These are phyloP conservation scores for Mucor saturninus DNA, from an alignment of 371 early-diverging fungal species.

Conservation along the genomic window DNA sequence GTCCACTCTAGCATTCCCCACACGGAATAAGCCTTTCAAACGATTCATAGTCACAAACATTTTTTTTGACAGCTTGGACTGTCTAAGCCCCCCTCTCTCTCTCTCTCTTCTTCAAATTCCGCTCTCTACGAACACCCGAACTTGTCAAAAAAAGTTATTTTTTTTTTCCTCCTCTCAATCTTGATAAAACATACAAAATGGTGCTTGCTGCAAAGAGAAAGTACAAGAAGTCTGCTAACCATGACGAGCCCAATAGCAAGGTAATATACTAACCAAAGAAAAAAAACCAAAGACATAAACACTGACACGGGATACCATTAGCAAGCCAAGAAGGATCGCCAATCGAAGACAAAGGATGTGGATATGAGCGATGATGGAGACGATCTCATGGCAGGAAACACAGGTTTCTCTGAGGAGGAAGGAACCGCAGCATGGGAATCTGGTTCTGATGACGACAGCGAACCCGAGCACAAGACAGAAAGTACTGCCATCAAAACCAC, in stretches of 20 bases:
- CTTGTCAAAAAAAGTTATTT: constrained; percentile 7
- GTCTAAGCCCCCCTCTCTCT: constrained; percentile 17
- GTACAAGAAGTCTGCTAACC: constrained; percentile 15
- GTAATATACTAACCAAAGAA: constrained; percentile 2
- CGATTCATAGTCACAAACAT: constrained; percentile 10
- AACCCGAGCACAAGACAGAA: constrained; percentile 51
- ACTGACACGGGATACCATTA: not conserved
- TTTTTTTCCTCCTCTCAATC: constrained; percentile 2
- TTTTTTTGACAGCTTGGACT: constrained; percentile 15
- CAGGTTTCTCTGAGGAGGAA: constrained; percentile 43
- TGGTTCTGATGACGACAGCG: constrained; percentile 50
- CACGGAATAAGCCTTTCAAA: constrained; percentile 15
- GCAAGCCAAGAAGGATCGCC: constrained; percentile 28
- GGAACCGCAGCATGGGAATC: constrained; percentile 45
- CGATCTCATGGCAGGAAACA: constrained; percentile 25
- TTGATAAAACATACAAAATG: constrained; percentile 11
- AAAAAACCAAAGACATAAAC: too few relatives aligned
- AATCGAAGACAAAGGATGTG: constrained; percentile 4
- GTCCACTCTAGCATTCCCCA: not conserved
- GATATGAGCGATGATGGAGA: constrained; percentile 19
- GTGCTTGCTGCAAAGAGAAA: constrained; percentile 32
- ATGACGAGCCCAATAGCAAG: constrained; percentile 12
- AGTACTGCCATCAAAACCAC: constrained; percentile 40
- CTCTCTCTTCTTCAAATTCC: not conserved
- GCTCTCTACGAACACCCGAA: not conserved